phyloP scores from a whole-genome alignment of 495 filamentous ascomycete genomes.

The Glarea lozoyensis region DNA sequence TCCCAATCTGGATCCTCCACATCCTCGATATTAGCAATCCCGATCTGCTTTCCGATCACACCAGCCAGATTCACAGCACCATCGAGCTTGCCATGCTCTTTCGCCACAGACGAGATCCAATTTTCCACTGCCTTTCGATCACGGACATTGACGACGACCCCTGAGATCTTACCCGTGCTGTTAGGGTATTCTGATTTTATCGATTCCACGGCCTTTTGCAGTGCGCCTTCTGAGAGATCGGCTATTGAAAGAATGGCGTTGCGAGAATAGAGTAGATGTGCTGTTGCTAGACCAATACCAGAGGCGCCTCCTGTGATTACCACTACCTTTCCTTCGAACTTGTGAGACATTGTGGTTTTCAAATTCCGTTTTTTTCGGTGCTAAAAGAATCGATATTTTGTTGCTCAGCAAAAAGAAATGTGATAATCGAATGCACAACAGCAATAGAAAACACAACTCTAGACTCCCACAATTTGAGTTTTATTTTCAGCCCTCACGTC shows the following conservation, averaged over 20 bases:
- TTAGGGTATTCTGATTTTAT: conserved; percentile 11
- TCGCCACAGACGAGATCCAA: conserved; percentile 36
- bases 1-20: conserved; percentile 34
- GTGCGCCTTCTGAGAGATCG: conserved; percentile 33
- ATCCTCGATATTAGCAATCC: conserved; percentile 25
- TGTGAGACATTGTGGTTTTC: too few species aligned
- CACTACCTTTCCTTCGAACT: conserved; percentile 21
- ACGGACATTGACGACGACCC: conserved; percentile 33
- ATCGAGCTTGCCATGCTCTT: conserved; percentile 33
- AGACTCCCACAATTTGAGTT: too few species aligned
- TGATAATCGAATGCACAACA: too few species aligned
- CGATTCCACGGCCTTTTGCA: conserved; percentile 24
- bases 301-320: conserved; percentile 31
- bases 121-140: conserved; percentile 30
- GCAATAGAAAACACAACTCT: too few species aligned
- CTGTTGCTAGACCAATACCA: conserved; percentile 40
- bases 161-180: neutral
- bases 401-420: too few species aligned
- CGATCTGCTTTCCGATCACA: conserved; percentile 19
- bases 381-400: too few species aligned
- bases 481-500: too few species aligned
- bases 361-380: too few species aligned
- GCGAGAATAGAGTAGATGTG: conserved; percentile 35
- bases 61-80: conserved; percentile 45
- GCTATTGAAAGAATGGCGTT: conserved; percentile 44